Evolutionary conservation across 306 rosid species (phyloP).

Genomic region (Dalbergia cochinchinensis): DNA sequence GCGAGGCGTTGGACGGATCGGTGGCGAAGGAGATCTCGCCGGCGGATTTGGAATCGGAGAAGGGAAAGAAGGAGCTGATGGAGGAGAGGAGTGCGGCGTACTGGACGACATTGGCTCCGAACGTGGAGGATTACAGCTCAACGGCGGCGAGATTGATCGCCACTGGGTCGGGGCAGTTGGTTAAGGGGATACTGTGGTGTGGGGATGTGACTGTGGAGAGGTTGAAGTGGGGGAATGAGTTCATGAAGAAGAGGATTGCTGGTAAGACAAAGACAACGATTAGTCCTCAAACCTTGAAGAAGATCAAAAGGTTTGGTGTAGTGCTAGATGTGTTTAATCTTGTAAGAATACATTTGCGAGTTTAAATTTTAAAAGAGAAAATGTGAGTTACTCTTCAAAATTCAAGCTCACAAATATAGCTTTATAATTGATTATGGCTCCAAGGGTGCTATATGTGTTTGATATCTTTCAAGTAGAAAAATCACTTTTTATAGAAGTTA

Average conservation of each 20-base stretch:
- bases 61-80: conserved; percentile 67
- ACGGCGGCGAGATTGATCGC: conserved; percentile 74
- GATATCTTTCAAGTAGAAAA: too few species aligned
- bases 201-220: conserved; percentile 96
- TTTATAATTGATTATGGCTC: too few species aligned
- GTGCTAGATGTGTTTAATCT: too few species aligned
- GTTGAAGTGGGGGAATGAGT: conserved; percentile 83
- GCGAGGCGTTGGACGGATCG: conserved; percentile 71
- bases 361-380: too few species aligned
- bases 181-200: conserved; percentile 93
- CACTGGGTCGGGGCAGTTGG: conserved; percentile 75
- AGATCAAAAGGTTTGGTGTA: conserved; percentile 69
- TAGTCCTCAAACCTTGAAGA: conserved; percentile 73
- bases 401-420: too few species aligned
- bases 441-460: too few species aligned
- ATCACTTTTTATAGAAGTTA: too few species aligned
- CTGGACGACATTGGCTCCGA: conserved; percentile 98
- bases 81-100: conserved; percentile 78
- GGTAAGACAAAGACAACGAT: conserved; percentile 56
- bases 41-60: conserved; percentile 58
- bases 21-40: conserved; percentile 74
- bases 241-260: conserved; percentile 72
- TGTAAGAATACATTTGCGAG: too few species aligned
- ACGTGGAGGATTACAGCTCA: conserved; percentile 92
- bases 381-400: too few species aligned